These are phyloP conservation scores for Penicillium sp. DNA, from an alignment of 2,329 filamentous ascomycete genomes.

Conservation along the genomic window DNA sequence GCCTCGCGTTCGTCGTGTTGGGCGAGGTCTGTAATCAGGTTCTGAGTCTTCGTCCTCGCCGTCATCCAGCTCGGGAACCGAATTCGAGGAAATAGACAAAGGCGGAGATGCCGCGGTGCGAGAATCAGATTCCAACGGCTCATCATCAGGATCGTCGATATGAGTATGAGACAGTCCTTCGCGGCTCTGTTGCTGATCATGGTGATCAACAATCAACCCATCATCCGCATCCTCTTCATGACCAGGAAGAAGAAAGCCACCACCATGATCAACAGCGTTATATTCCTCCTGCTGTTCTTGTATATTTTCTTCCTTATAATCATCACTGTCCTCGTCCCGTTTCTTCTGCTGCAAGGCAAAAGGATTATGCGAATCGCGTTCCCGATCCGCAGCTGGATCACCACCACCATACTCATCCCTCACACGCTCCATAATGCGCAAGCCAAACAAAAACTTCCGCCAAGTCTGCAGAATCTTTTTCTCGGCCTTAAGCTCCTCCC, in stretches of 20 bases:
- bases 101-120: slow-evolving; percentile 1
- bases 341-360: slow-evolving; percentile 29
- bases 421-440: slow-evolving; percentile 78
- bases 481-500: slow-evolving; percentile 79
- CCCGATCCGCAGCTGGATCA: slow-evolving; percentile 29
- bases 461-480: slow-evolving; percentile 73
- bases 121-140: not conserved
- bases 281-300: slow-evolving; percentile 15
- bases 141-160: slow-evolving; percentile 2
- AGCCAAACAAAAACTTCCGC: slow-evolving; percentile 82
- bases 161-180: not conserved
- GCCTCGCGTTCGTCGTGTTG: slow-evolving; percentile 25
- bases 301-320: slow-evolving; percentile 4
- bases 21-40: slow-evolving; percentile 21
- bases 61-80: slow-evolving; percentile 10
- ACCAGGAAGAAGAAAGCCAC: slow-evolving; percentile 27
- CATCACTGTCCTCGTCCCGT: slow-evolving; percentile 10
- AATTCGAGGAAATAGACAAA: slow-evolving; percentile 14
- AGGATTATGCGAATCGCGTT: slow-evolving; percentile 38
- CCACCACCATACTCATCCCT: slow-evolving; percentile 70
- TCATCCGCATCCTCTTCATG: slow-evolving; percentile 25
- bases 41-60: slow-evolving; percentile 12
- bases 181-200: slow-evolving; percentile 2
- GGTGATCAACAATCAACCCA: slow-evolving; percentile 33
- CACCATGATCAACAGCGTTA: slow-evolving; percentile 27